Evolutionary conservation across 176 grass and related monocot species (phyloP).

Genomic region (Musa itinerans): DNA sequence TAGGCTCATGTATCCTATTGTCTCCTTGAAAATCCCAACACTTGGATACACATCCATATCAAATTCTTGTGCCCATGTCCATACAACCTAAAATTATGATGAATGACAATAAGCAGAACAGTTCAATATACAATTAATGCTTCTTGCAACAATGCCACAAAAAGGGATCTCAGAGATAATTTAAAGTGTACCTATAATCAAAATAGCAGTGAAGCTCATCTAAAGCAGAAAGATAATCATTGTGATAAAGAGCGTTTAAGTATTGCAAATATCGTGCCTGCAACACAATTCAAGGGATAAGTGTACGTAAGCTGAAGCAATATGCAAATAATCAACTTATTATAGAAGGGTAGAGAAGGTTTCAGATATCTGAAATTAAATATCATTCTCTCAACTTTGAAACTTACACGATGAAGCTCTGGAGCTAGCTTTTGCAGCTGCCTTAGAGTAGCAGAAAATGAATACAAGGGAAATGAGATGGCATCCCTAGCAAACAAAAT

Average conservation of each 20-base stretch:
- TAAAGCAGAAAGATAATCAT: slow-evolving; percentile 69
- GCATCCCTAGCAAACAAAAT: slow-evolving; percentile 53
- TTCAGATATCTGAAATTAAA: slow-evolving; percentile 18
- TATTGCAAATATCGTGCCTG: slow-evolving; percentile 93
- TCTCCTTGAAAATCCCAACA: not conserved
- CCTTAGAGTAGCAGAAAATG: slow-evolving; percentile 61
- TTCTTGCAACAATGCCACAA: not conserved
- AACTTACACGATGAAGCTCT: slow-evolving; percentile 87
- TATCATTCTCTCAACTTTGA: slow-evolving; percentile 1
- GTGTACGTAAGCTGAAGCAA: slow-evolving; percentile 1
- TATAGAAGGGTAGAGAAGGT: slow-evolving; percentile 8
- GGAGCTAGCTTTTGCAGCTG: slow-evolving; percentile 77
- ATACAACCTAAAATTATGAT: not conserved
- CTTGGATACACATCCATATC: not conserved
- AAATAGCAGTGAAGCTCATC: slow-evolving; percentile 94
- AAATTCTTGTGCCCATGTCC: not conserved
- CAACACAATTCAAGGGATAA: slow-evolving; percentile 20
- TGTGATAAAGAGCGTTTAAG: slow-evolving; percentile 76
- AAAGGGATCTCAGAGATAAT: not conserved
- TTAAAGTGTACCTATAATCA: slow-evolving; percentile 59
- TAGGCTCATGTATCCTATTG: not conserved
- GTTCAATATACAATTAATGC: not conserved
- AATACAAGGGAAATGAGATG: slow-evolving; percentile 71
- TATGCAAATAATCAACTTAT: not conserved
- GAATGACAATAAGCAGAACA: not conserved